These are phyloP conservation scores for Ascochyta rabiei DNA, from an alignment of 2,329 filamentous ascomycete genomes.

Conservation along the genomic window DNA sequence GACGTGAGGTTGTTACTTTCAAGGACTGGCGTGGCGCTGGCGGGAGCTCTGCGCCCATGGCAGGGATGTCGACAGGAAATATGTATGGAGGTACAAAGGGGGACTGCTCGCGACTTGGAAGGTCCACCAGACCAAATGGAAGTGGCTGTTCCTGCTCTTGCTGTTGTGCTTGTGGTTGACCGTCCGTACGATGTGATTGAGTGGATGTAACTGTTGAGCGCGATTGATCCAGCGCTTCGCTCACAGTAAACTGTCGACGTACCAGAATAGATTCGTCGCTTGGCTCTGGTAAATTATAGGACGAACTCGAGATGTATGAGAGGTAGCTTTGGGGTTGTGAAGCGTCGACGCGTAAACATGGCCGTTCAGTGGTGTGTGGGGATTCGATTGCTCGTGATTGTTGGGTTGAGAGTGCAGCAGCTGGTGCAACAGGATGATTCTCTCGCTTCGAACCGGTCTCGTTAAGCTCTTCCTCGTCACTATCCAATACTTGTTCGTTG, in stretches of 20 bases:
- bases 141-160: constrained; percentile 18
- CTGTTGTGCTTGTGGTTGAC: background rate
- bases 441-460: constrained; percentile 37
- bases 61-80: constrained; percentile 31
- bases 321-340: constrained; percentile 21
- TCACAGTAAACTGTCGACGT: constrained; percentile 23
- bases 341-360: constrained; percentile 4
- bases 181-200: background rate
- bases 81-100: constrained; percentile 27
- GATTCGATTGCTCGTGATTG: background rate
- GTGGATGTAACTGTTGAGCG: constrained; percentile 7
- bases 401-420: background rate
- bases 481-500: constrained; percentile 40
- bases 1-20: constrained; percentile 1
- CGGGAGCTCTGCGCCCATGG: constrained; percentile 22
- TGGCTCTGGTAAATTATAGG: constrained; percentile 6
- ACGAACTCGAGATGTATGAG: constrained; percentile 15
- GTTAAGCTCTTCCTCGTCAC: constrained; percentile 36
- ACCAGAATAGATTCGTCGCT: constrained; percentile 16
- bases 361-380: background rate
- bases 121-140: constrained; percentile 41
- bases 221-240: constrained; percentile 31
- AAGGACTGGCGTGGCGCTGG: background rate
- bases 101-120: constrained; percentile 27
- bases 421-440: background rate